Evolutionary conservation across 2,329 filamentous ascomycete species (phyloP).

Genomic region (Didymella lethalis): DNA sequence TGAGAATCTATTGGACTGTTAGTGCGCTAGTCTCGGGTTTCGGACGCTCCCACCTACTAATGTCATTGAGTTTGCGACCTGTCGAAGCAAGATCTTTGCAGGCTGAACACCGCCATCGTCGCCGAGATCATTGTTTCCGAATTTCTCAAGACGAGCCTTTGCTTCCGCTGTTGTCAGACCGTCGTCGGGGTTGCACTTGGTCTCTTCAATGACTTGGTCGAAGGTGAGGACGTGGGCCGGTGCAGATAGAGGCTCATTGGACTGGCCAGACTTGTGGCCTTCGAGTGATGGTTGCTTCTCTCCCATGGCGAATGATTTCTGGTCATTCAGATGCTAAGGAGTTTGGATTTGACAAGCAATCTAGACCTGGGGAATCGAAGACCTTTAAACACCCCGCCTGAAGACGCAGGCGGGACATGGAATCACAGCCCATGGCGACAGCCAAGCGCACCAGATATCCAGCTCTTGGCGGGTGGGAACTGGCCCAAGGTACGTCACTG

Average conservation of each 20-base stretch:
- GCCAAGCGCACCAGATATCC: conserved; percentile 41
- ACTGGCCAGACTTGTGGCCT: conserved; percentile 55
- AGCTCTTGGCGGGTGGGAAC: conserved; percentile 39
- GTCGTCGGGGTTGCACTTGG: conserved; percentile 70
- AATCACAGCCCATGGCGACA: conserved; percentile 29
- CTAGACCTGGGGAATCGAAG: conserved; percentile 38
- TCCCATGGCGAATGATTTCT: conserved; percentile 45
- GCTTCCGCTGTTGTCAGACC: conserved; percentile 71
- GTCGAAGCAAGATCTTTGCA: conserved; percentile 76
- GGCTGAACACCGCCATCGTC: conserved; percentile 73
- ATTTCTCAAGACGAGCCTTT: conserved; percentile 48
- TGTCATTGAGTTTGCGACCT: conserved; percentile 81
- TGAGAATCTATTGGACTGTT: conserved; percentile 45
- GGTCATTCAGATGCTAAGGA: conserved; percentile 32
- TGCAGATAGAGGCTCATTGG: conserved; percentile 62
- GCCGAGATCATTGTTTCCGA: conserved; percentile 75
- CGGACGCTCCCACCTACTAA: conserved; percentile 56
- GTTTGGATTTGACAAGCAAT: conserved; percentile 40
- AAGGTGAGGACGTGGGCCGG: conserved; percentile 70
- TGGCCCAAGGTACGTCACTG: conserved; percentile 34
- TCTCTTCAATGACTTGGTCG: conserved; percentile 62
- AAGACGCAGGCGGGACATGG: conserved; percentile 31
- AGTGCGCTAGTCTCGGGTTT: conserved; percentile 1
- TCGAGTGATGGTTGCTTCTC: conserved; percentile 48
- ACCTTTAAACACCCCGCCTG: conserved; percentile 40